phyloP scores from a whole-genome alignment of 106 monocot species.

The Apostasia shenzhenica region DNA sequence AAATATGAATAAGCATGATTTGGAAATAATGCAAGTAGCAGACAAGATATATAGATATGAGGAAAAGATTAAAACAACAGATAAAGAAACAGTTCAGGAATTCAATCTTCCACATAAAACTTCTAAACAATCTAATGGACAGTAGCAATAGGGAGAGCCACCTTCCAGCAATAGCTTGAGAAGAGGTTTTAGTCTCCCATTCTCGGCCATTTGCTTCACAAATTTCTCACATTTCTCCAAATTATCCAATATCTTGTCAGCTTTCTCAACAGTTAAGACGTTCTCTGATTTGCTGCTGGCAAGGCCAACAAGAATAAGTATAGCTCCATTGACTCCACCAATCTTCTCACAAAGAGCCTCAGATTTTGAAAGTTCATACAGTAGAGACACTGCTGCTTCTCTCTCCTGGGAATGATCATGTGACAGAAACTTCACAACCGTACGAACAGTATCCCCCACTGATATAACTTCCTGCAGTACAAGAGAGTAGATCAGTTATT shows the following conservation, averaged over 20 bases:
- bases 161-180: slow-evolving; percentile 67
- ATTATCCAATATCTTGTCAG: slow-evolving; percentile 74
- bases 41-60: neutral
- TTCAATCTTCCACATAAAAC: no score
- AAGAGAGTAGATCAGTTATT: slow-evolving; percentile 6
- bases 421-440: slow-evolving; percentile 77
- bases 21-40: neutral
- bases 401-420: slow-evolving; percentile 61
- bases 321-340: slow-evolving; percentile 69
- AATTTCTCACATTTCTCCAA: slow-evolving; percentile 72
- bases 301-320: slow-evolving; percentile 80
- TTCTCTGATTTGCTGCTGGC: slow-evolving; percentile 83
- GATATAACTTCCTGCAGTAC: slow-evolving; percentile 53
- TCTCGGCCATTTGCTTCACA: slow-evolving; percentile 94
- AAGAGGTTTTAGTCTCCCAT: slow-evolving; percentile 81
- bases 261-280: slow-evolving; percentile 51
- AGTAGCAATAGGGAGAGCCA: slow-evolving; percentile 2
- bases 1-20: neutral
- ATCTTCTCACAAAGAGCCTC: slow-evolving; percentile 77
- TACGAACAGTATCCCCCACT: slow-evolving; percentile 70
- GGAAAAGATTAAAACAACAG: neutral
- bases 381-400: slow-evolving; percentile 72
- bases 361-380: slow-evolving; percentile 82
- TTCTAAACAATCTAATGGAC: neutral
- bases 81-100: no score